A percentile compares a stretch with the other conserved stretches of the same genome.
phyloP scores from a whole-genome alignment of 768 basidiomycete species.

The Suillus luteus region DNA sequence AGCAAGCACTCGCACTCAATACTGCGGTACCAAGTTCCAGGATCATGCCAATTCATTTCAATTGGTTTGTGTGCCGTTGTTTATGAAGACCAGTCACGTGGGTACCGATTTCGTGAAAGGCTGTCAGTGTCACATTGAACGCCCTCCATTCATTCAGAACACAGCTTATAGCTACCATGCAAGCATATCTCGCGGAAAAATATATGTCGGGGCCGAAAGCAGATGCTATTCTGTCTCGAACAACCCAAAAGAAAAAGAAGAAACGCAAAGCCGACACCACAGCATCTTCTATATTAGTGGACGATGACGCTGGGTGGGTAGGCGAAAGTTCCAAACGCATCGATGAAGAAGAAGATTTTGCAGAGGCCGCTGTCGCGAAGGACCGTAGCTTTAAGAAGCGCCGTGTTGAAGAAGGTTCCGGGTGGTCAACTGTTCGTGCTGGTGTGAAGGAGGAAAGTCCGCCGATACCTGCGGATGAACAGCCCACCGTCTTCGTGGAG shows the following conservation, averaged over 20 bases:
- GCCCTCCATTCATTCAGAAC: neutral
- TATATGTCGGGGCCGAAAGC: constrained; percentile 98
- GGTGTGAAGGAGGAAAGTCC: constrained; percentile 50
- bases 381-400: constrained; percentile 84
- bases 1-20: too few relatives aligned
- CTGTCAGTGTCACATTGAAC: neutral
- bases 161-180: constrained; percentile 41
- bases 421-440: constrained; percentile 70
- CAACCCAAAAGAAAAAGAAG: constrained; percentile 69
- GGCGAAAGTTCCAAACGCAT: constrained; percentile 47
- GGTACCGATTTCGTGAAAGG: too few relatives aligned
- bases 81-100: neutral
- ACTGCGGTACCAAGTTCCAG: too few relatives aligned
- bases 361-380: constrained; percentile 67
- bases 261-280: constrained; percentile 49
- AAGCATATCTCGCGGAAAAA: constrained; percentile 84
- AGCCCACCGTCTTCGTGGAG: constrained; percentile 62
- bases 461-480: constrained; percentile 63
- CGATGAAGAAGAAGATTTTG: constrained; percentile 57
- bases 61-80: neutral
- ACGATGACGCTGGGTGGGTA: constrained; percentile 76
- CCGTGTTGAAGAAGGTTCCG: constrained; percentile 52
- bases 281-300: constrained; percentile 44
- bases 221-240: constrained; percentile 84
- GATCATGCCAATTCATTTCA: too few relatives aligned